Evolutionary conservation across 768 basidiomycete species (phyloP), one percentile per base, ranked within the genome.

Genomic region (Boletus reticulatus): DNA sequence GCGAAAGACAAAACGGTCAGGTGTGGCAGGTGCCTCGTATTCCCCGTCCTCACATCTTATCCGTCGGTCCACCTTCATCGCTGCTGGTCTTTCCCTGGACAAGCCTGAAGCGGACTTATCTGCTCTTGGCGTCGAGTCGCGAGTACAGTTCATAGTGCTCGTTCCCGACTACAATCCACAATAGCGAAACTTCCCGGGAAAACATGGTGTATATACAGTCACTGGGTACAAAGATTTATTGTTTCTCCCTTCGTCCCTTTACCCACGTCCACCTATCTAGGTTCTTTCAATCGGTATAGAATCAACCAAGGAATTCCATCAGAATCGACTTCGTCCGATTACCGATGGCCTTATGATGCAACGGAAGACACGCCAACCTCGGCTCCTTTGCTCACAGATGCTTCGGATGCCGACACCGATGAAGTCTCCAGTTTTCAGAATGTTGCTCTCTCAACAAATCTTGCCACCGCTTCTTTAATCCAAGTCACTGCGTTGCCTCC

Each of bases 21-120:
- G 88, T 16, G 87, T 91, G 1, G 78, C 86, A 44, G 80, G 77
- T 5, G 80, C 87, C 7, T 84, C 82, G 0, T 90, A 88, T 66
- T 88, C 89, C 7, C 89, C 89, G 0, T 80, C 87, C 0, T 82
- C 82, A 0, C 84, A 88, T 66, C 81, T 88, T 54, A 79, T 91
- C 45, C 87, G 90, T 38, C 83, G 89, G 6, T 84, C 87, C 6
- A 89, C 89, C 2, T 90, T 88, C 64, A 80, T 91, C 58, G 89
- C 88, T 29, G 89, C 89, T 12, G 89, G 89, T 7, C 83, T 91
- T 51, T 64, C 77, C 0, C 79, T 89, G 50, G 85, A 89, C 66
- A 72, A 76, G 1, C 89, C 89, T 13, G 58, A 65, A 36, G 76
- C 75, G 64, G 84, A 87, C 59, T 76, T 85, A 37, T 84, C 82